Evolutionary conservation across 495 filamentous ascomycete genomes (phyloP).

Genomic region (Hypoxylon cercidicola): DNA sequence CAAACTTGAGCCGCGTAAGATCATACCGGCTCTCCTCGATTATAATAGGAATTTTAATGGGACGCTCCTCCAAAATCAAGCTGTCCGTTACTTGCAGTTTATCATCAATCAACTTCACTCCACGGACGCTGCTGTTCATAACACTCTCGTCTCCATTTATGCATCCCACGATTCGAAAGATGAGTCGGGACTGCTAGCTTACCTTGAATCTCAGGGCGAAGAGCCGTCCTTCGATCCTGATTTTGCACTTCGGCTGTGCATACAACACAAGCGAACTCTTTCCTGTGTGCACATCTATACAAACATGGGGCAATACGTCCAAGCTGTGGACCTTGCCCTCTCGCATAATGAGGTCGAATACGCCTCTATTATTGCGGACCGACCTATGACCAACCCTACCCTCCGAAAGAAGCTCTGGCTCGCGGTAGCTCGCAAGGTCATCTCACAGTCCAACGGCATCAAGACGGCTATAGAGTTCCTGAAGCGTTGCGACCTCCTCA

Average conservation of each 20-base stretch:
- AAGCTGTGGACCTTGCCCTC: constrained; percentile 91
- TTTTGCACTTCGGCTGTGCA: constrained; percentile 95
- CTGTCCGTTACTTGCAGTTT: constrained; percentile 91
- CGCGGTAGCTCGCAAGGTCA: constrained; percentile 90
- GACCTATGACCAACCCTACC: constrained; percentile 77
- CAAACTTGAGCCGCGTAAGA: constrained; percentile 84
- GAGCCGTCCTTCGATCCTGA: constrained; percentile 90
- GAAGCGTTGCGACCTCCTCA: constrained; percentile 86
- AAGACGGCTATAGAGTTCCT: constrained; percentile 96
- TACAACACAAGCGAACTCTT: constrained; percentile 89
- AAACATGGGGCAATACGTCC: constrained; percentile 89
- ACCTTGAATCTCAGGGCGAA: constrained; percentile 79
- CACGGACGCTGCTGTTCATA: constrained; percentile 91
- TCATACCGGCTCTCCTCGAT: constrained; percentile 92
- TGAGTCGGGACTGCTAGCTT: constrained; percentile 84
- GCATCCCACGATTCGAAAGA: constrained; percentile 84
- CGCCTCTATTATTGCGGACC: constrained; percentile 88
- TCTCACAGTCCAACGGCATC: constrained; percentile 83
- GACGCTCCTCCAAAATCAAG: constrained; percentile 81
- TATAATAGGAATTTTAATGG: constrained; percentile 82
- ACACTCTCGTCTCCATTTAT: constrained; percentile 95
- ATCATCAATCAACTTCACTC: constrained; percentile 89
- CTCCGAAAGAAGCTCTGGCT: constrained; percentile 96
- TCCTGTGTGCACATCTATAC: constrained; percentile 97
- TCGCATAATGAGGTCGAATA: constrained; percentile 89